phyloP scores from a whole-genome alignment of 495 filamentous ascomycete genomes.

The Friedmanniomyces endolithicus region DNA sequence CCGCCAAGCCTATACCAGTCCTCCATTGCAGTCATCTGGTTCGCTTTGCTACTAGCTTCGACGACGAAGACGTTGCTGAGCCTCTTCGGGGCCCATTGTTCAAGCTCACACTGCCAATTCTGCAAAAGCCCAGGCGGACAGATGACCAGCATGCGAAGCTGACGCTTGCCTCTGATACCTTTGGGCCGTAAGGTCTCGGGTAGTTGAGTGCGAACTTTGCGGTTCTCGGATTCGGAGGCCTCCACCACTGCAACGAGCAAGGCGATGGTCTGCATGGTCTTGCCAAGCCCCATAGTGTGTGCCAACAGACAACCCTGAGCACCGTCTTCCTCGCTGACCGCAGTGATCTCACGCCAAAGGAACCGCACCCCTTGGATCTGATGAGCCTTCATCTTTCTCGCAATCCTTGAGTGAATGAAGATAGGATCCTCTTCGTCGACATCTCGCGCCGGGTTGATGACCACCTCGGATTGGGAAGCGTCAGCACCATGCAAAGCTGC shows the following conservation, averaged over 20 bases:
- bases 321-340: conserved; percentile 31
- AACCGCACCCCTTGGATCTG: conserved; percentile 67
- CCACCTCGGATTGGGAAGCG: conserved; percentile 35
- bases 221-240: conserved; percentile 47
- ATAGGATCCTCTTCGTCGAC: conserved; percentile 43
- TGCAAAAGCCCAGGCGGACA: conserved; percentile 63
- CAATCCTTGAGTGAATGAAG: conserved; percentile 39
- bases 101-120: conserved; percentile 74
- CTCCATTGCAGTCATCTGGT: conserved; percentile 25
- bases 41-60: conserved; percentile 13
- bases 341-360: conserved; percentile 75
- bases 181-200: conserved; percentile 42
- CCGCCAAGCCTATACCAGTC: conserved; percentile 57
- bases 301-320: conserved; percentile 70
- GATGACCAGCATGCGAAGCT: conserved; percentile 56
- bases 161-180: conserved; percentile 6
- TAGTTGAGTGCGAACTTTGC: conserved; percentile 48
- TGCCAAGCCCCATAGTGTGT: conserved; percentile 88
- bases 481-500: conserved; percentile 4
- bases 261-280: conserved; percentile 83
- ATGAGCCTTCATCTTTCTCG: conserved; percentile 42
- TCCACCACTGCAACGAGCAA: conserved; percentile 61
- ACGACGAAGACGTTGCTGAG: conserved; percentile 24
- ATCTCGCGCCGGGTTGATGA: conserved; percentile 56
- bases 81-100: conserved; percentile 48